Evolutionary conservation across 1,284 basidiomycete species (phyloP).

Genomic region (Pisolithus thermaeus): DNA sequence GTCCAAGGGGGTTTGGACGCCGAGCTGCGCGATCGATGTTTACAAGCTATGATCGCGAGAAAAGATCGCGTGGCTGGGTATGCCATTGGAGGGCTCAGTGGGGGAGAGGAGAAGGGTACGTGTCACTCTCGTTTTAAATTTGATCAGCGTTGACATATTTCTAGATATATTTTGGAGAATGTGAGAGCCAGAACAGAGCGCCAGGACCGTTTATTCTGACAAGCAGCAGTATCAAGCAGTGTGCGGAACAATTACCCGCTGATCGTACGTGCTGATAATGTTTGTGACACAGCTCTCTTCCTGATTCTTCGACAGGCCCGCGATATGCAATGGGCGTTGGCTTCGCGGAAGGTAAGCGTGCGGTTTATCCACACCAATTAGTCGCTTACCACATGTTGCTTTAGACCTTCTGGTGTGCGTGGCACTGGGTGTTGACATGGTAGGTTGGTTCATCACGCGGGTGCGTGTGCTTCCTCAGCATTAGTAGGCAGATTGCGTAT

Average conservation of each 20-base stretch:
- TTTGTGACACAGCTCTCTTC: background rate
- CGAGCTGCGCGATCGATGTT: conserved; percentile 61
- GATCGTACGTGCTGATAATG: conserved; percentile 50
- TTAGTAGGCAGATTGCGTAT: conserved; percentile 80
- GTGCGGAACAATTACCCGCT: conserved; percentile 64
- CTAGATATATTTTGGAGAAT: conserved; percentile 79
- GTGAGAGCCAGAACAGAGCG: conserved; percentile 36
- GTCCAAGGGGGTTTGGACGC: conserved; percentile 78
- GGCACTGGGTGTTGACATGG: conserved; percentile 87
- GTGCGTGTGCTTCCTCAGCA: background rate
- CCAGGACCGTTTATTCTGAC: conserved; percentile 12
- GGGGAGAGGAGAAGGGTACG: conserved; percentile 81
- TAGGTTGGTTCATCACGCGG: conserved; percentile 24
- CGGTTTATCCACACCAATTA: background rate
- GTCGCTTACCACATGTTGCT: conserved; percentile 1
- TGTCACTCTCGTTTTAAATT: conserved; percentile 5
- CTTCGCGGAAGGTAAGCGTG: conserved; percentile 70
- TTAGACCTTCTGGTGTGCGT: conserved; percentile 80
- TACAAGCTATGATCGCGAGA: conserved; percentile 74
- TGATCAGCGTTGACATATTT: conserved; percentile 3
- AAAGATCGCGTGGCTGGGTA: conserved; percentile 71
- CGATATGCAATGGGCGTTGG: conserved; percentile 87
- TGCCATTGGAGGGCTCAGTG: conserved; percentile 79
- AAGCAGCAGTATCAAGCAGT: conserved; percentile 64
- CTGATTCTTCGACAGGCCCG: conserved; percentile 46